Evolutionary conservation across 1,139 yeast genomes (phyloP).

Genomic region (Geotrichum cucujoidarum): DNA sequence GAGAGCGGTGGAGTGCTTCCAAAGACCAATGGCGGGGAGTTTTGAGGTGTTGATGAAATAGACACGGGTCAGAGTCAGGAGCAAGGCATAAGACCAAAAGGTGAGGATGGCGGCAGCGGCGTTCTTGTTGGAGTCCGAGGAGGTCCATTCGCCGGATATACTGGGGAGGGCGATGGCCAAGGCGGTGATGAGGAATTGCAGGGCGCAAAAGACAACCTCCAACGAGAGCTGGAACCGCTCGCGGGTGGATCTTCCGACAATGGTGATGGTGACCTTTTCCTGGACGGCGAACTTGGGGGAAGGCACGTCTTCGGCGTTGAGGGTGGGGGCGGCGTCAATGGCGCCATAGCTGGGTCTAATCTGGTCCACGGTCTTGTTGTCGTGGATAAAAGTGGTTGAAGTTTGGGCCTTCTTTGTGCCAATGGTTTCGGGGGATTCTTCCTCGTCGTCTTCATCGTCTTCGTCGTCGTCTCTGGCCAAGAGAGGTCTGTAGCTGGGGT

Average conservation of each 20-base stretch:
- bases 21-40: conserved; percentile 42
- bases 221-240: conserved; percentile 29
- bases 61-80: conserved; percentile 48
- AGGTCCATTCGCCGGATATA: conserved; percentile 38
- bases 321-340: conserved; percentile 22
- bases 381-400: conserved; percentile 7
- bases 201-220: conserved; percentile 27
- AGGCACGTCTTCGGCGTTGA: conserved; percentile 13
- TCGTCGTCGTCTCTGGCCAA: conserved; percentile 20
- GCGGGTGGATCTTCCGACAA: conserved; percentile 29
- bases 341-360: conserved; percentile 18
- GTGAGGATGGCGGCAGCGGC: conserved; percentile 40
- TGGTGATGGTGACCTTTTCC: conserved; percentile 23
- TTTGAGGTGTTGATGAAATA: conserved; percentile 42
- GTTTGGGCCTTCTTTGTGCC: neutral
- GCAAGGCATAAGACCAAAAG: conserved; percentile 56
- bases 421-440: neutral
- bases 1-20: conserved; percentile 65
- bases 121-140: conserved; percentile 26
- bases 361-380: conserved; percentile 17
- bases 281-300: conserved; percentile 1
- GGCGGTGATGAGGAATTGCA: conserved; percentile 26
- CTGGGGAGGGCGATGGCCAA: conserved; percentile 40
- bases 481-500: conserved; percentile 28
- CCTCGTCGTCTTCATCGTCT: conserved; percentile 5